phyloP scores from a whole-genome alignment of 192 early-diverging fungal species.

The Glomus cerebriforme region DNA sequence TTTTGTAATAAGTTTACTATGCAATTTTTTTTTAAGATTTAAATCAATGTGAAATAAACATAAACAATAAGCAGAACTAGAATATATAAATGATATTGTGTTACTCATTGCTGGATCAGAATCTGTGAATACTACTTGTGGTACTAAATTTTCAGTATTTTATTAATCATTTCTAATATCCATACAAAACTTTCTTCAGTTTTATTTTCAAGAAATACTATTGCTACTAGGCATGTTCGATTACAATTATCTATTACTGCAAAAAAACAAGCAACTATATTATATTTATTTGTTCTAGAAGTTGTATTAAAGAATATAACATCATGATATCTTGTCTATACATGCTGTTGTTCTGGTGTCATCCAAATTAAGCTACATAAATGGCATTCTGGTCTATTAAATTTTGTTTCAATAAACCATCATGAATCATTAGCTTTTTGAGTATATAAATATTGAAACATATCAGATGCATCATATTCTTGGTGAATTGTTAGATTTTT shows the following conservation, averaged over 20 bases:
- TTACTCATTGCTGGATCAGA: background rate
- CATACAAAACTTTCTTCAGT: conserved; percentile 9
- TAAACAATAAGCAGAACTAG: too few species aligned
- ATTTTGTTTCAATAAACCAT: conserved; percentile 10
- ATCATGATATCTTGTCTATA: conserved; percentile 5
- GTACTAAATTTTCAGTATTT: too few species aligned
- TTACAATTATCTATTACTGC: background rate
- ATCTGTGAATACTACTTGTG: too few species aligned
- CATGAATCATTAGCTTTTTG: too few species aligned
- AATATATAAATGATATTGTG: background rate
- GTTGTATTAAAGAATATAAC: conserved; percentile 11
- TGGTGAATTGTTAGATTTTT: too few species aligned
- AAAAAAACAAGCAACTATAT: background rate
- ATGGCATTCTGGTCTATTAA: background rate
- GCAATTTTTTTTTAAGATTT: background rate
- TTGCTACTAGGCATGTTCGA: background rate
- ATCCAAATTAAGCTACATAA: conserved; percentile 9
- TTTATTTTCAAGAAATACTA: background rate
- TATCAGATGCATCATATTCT: too few species aligned
- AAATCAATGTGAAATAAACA: background rate
- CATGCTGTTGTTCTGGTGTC: background rate
- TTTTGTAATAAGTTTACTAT: too few species aligned
- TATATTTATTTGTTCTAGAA: background rate
- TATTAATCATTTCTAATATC: background rate
- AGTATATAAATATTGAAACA: too few species aligned